Evolutionary conservation across 805 yeast genomes (phyloP).

Genomic region (Zygoascus tannicola): DNA sequence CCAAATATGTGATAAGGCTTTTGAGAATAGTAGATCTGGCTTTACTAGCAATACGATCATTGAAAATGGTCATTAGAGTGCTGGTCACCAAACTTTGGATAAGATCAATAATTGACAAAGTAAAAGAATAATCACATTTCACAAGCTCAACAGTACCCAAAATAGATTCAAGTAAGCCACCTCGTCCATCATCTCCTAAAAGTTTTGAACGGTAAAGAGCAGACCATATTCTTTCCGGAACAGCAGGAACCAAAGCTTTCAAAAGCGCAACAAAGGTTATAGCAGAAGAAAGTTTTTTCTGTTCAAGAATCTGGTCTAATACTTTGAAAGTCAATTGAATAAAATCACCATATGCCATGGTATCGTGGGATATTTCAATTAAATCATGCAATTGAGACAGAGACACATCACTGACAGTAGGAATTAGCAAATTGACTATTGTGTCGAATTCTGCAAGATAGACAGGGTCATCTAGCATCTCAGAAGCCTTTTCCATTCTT

Average conservation of each 20-base stretch:
- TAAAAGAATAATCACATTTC: conserved; percentile 55
- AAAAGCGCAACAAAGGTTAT: conserved; percentile 43
- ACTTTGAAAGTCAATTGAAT: conserved; percentile 53
- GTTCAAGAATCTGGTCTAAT: conserved; percentile 59
- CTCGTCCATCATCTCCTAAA: conserved; percentile 51
- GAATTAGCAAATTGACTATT: conserved; percentile 2
- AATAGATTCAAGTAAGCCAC: conserved; percentile 52
- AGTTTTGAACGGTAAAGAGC: conserved; percentile 59
- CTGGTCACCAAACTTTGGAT: conserved; percentile 44
- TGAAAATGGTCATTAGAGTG: conserved; percentile 28
- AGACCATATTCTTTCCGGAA: conserved; percentile 70
- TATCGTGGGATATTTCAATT: conserved; percentile 2
- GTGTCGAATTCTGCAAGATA: not conserved
- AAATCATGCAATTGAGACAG: not conserved
- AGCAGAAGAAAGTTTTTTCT: conserved; percentile 40
- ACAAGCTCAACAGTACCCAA: conserved; percentile 68
- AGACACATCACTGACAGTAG: not conserved
- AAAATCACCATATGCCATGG: conserved; percentile 34
- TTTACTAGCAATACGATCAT: conserved; percentile 29
- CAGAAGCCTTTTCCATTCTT: conserved; percentile 51
- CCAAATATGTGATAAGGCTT: conserved; percentile 44
- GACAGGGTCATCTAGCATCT: conserved; percentile 14
- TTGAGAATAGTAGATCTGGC: conserved; percentile 47
- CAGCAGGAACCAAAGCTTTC: conserved; percentile 37
- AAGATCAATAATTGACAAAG: conserved; percentile 49